Evolutionary conservation across 2,329 filamentous ascomycete genomes (phyloP), one percentile per base, ranked within the genome.

Genomic region (Hypoxylon sp.): DNA sequence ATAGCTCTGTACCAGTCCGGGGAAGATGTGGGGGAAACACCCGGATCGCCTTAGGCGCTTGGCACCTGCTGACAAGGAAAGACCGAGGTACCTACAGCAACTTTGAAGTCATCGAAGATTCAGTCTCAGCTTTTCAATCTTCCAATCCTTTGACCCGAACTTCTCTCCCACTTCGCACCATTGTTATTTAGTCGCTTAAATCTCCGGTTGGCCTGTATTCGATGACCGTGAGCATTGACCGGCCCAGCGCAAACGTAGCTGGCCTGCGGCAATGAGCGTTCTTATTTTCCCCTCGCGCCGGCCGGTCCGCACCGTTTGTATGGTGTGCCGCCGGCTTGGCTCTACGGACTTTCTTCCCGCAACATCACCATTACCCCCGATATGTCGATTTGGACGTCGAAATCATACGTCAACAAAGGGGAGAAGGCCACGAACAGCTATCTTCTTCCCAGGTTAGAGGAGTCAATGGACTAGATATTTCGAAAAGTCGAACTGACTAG

Each of bases 371-470:
- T 73, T 74, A 71, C 72, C 74, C 42, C 55, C 54, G 42, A 65
- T 58, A 33, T 48, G 10, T 47, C 65, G 39, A 52, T 17, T 19
- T 59, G 37, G 42, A 29, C 24, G 35, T 37, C 71, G 75, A 44
- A 71, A 70, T 46, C 68, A 78, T 76, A 74, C 61, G 60, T 83
- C 82, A 37, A 77, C 77, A 19, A 71, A 70, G 42, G 70, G 54
- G 22, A 62, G 58, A 37, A 76, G 83, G 71, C 83, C 84, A 29
- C 80, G 83, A 74, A 89, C 87, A 61, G 87, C 87, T 65, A 84
- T 89, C 59, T 89, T 89, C 83, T 89, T 89, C 69, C 87, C 87
- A 67, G 86, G 86, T 88, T 42, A 63, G 71, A 51, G 29, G 4
- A 26, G 42, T 48, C 14, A 31, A 56, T 53, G 33, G n/a, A 35